Percentiles rank a stretch among this genome's conserved stretches.
Evolutionary conservation across 2,329 filamentous ascomycete species (phyloP).

Genomic region (Dactylella cylindrospora): DNA sequence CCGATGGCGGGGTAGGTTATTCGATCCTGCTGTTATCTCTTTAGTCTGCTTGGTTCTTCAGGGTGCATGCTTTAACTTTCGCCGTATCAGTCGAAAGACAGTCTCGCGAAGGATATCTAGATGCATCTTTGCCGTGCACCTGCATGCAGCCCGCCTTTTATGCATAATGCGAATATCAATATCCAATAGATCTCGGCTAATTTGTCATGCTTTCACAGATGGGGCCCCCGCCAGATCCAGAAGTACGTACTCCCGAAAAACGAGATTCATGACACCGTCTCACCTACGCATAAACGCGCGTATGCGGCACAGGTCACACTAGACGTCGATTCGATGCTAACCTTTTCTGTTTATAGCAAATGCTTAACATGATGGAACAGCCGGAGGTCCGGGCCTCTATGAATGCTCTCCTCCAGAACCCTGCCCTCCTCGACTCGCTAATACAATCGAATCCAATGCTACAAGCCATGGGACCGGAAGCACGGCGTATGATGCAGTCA

Average conservation of each 20-base stretch:
- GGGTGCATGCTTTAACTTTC: neutral
- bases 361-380: slow-evolving; percentile 83
- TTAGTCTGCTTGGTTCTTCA: neutral
- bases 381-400: slow-evolving; percentile 82
- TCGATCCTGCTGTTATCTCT: neutral
- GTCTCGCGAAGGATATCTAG: slow-evolving; percentile 9
- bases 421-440: slow-evolving; percentile 91
- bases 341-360: slow-evolving; percentile 53
- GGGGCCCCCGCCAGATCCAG: slow-evolving; percentile 80
- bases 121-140: slow-evolving; percentile 18
- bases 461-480: slow-evolving; percentile 68
- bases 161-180: too few species aligned
- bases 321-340: slow-evolving; percentile 1
- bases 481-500: slow-evolving; percentile 81
- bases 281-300: neutral
- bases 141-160: too few species aligned
- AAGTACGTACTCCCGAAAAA: slow-evolving; percentile 54
- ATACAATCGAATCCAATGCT: slow-evolving; percentile 87
- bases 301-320: slow-evolving; percentile 7
- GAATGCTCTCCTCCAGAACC: slow-evolving; percentile 94
- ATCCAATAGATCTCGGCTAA: slow-evolving; percentile 23
- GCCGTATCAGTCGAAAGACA: neutral
- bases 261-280: too few species aligned
- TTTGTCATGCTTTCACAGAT: slow-evolving; percentile 61
- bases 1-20: slow-evolving; percentile 82